Percentiles rank a stretch among this genome's conserved stretches.
These are phyloP conservation scores for Angophora floribunda DNA, from an alignment of 345 rosid species.

Conservation along the genomic window DNA sequence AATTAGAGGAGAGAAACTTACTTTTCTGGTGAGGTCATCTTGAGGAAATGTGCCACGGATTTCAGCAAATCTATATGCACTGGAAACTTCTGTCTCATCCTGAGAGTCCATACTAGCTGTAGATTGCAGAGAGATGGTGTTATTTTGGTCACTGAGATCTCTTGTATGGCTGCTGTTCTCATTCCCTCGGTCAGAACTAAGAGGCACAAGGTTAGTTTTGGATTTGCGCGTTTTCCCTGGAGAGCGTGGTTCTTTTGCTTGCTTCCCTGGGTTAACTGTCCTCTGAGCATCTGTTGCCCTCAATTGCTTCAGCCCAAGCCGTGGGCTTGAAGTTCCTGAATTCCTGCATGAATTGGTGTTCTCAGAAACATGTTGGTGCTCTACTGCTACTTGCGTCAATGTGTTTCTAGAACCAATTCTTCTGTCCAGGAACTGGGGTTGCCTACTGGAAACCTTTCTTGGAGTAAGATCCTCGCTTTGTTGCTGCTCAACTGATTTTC, in stretches of 20 bases:
- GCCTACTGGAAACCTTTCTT: constrained; percentile 16
- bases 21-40: constrained; percentile 30
- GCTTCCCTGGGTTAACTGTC: constrained; percentile 35
- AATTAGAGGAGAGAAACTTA: constrained; percentile 1
- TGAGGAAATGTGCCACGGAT: constrained; percentile 2
- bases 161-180: constrained; percentile 35
- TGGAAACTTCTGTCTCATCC: constrained; percentile 57
- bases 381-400: constrained; percentile 18
- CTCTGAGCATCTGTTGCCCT: constrained; percentile 35
- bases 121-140: constrained; percentile 31
- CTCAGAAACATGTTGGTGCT: constrained; percentile 11
- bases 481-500: constrained; percentile 23
- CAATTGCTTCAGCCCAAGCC: constrained; percentile 39
- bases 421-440: constrained; percentile 3
- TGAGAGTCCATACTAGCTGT: constrained; percentile 47
- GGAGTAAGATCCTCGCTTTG: constrained; percentile 32
- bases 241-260: constrained; percentile 33
- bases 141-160: constrained; percentile 32
- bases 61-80: constrained; percentile 21
- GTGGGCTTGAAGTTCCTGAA: constrained; percentile 36
- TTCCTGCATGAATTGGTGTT: constrained; percentile 22
- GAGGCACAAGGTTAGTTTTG: constrained; percentile 19
- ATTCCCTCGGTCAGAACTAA: constrained; percentile 30
- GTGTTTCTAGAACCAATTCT: constrained; percentile 6
- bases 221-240: constrained; percentile 22